Evolutionary conservation across 2,329 filamentous ascomycete species (phyloP).

Genomic region (Beauveria brongniartii): DNA sequence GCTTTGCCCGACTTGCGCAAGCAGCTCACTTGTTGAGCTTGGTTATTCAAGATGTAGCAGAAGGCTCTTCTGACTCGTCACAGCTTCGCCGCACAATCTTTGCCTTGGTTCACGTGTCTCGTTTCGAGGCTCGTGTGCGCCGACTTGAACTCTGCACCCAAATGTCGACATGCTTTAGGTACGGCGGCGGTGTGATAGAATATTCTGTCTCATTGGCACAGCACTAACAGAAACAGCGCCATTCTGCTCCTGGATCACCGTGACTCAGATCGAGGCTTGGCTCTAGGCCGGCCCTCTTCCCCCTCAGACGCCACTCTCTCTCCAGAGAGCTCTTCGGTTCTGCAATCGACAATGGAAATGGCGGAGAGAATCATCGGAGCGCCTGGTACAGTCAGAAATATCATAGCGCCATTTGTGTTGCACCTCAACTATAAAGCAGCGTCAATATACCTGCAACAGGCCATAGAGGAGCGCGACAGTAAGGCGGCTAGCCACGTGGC

Average conservation of each 20-base stretch:
- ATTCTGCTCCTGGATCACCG: slow-evolving; percentile 4
- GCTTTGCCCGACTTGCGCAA: slow-evolving; percentile 15
- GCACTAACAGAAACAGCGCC: not conserved
- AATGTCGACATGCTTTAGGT: slow-evolving; percentile 15
- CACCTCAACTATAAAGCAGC: slow-evolving; percentile 7
- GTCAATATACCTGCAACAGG: not conserved
- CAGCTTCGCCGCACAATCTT: slow-evolving; percentile 13
- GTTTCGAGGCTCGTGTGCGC: slow-evolving; percentile 11
- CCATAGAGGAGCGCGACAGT: not conserved
- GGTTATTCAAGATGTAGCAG: slow-evolving; percentile 10
- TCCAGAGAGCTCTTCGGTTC: not conserved
- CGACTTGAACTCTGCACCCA: slow-evolving; percentile 13
- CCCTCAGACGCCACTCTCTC: not conserved
- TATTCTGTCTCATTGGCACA: no score
- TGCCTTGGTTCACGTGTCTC: slow-evolving; percentile 11
- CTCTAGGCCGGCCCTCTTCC: no score
- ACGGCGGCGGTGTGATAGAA: not conserved
- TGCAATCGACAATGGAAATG: not conserved
- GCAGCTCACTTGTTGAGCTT: slow-evolving; percentile 14
- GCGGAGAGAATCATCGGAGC: not conserved
- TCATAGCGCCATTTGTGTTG: not conserved
- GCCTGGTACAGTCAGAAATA: not conserved
- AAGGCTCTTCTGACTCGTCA: not conserved
- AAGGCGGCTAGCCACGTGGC: not conserved
- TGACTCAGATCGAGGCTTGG: not conserved